Base-by-base conservation (phyloP, 192 early-diverging fungal species). In the Coemansia umbellata region DNA sequence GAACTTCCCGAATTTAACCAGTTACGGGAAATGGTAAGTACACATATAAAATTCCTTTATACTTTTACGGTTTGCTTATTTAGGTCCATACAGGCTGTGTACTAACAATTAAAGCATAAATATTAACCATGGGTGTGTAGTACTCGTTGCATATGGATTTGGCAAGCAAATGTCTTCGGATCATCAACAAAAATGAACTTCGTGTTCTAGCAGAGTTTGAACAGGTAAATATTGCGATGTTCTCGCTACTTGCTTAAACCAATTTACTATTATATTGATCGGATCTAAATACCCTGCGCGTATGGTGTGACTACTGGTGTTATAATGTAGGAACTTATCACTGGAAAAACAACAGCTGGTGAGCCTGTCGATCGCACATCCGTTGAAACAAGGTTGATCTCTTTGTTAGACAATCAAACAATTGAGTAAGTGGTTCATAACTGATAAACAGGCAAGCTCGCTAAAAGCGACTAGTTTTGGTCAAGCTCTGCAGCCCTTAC, bases 101-200 rank as follows among this genome's bases (percentile, higher is more conserved):
- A n/a, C n/a, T n/a, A n/a, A n/a, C n/a, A n/a, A n/a, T n/a, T n/a
- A n/a, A n/a, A n/a, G n/a, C n/a, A n/a, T n/a, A n/a, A n/a, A n/a
- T n/a, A n/a, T n/a, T n/a, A n/a, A n/a, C n/a, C n/a, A n/a, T n/a
- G n/a, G n/a, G n/a, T 13, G 21, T 28, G 15, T 78, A 78, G 64
- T 81, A 77, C 50, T 62, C 73, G 32, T 19, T 67, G 22, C 81
- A 83, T 37, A 77, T 78, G 33, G 71, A 73, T 31, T 60, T 83
- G 37, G 63, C 57, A 45, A 53, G 58, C 35, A 59, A 69, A 47
- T 81, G 79, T 21, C 57, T 79, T 7, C 59, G 67, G 9, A 51
- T 56, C 17, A 66, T 69, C 10, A 53, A 66, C 5, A 26, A 53
- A 17, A 60, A 57, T 24, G 58, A 56, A 5, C 37, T 83, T 14